Evolutionary conservation across 768 basidiomycete genomes (phyloP).

Genomic region (Polyporus arcularius): DNA sequence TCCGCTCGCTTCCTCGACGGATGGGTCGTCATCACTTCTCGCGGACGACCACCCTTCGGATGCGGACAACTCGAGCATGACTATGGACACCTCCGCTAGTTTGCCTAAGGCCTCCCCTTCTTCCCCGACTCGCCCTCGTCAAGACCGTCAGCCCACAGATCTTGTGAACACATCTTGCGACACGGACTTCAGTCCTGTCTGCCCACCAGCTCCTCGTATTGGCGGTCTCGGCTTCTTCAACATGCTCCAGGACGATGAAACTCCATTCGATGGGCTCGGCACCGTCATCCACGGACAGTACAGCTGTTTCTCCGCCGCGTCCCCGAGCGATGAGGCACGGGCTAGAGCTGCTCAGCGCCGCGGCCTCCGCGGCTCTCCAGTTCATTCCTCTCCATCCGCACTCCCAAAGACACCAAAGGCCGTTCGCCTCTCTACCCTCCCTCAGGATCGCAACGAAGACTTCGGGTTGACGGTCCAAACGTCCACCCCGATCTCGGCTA

Average conservation of each 20-base stretch:
- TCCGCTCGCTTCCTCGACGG: too few relatives aligned
- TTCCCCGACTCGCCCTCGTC: not conserved
- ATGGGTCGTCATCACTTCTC: not conserved
- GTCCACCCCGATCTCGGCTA: not conserved
- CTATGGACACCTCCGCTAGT: too few relatives aligned
- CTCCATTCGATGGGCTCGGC: conserved; percentile 21
- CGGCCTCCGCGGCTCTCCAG: not conserved
- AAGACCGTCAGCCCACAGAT: not conserved
- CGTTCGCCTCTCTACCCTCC: not conserved
- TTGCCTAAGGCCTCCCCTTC: too few relatives aligned
- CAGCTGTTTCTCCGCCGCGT: not conserved
- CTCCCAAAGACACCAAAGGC: not conserved
- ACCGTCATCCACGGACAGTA: conserved; percentile 7
- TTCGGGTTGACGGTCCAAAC: not conserved
- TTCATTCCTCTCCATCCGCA: not conserved
- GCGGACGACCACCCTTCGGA: too few relatives aligned
- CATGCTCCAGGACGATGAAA: conserved; percentile 17
- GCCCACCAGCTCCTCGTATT: not conserved
- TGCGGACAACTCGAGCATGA: too few relatives aligned
- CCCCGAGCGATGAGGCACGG: not conserved
- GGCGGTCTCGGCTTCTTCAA: conserved; percentile 16
- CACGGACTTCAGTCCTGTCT: not conserved
- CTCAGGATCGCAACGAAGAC: not conserved
- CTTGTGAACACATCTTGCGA: not conserved
- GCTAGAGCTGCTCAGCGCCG: not conserved